These are phyloP conservation scores for Sclerospora graminicola DNA, from an alignment of 352 stramenopile species.

Conservation along the genomic window DNA sequence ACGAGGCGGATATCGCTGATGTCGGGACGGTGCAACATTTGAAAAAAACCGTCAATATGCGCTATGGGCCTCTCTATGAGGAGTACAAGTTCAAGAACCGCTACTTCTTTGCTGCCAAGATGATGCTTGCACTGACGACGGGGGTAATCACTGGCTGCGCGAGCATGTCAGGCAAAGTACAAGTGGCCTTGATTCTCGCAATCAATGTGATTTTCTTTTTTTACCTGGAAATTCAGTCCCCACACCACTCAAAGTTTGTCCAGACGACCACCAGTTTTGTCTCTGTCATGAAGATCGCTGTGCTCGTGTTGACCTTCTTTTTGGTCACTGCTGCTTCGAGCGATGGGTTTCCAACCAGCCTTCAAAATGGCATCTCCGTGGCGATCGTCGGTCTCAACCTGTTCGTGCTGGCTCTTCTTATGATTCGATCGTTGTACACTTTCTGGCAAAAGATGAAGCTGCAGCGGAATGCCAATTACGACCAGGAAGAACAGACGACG, in stretches of 20 bases:
- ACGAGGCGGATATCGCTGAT: constrained; percentile 67
- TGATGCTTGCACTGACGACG: constrained; percentile 56
- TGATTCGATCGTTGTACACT: constrained; percentile 57
- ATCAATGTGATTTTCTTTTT: constrained; percentile 64
- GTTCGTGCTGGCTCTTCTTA: constrained; percentile 52
- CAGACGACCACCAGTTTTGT: constrained; percentile 67
- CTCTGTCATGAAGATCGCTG: constrained; percentile 67
- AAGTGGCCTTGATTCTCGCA: constrained; percentile 44
- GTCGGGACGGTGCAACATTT: constrained; percentile 67
- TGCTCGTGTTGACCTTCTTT: constrained; percentile 66
- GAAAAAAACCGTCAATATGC: constrained; percentile 76
- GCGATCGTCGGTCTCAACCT: constrained; percentile 61
- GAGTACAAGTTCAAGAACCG: constrained; percentile 85
- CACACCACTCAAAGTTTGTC: constrained; percentile 59
- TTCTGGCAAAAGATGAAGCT: constrained; percentile 69
- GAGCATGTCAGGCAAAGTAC: constrained; percentile 33
- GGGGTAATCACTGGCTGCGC: constrained; percentile 50
- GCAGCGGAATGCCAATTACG: constrained; percentile 44
- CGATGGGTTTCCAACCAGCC: constrained; percentile 42
- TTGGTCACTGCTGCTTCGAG: constrained; percentile 42
- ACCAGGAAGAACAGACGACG: constrained; percentile 48
- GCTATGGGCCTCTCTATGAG: constrained; percentile 76
- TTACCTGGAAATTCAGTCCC: constrained; percentile 56
- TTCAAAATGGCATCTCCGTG: constrained; percentile 61
- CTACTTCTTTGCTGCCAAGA: constrained; percentile 78